A percentile compares a stretch with the other conserved stretches of the same genome.
Evolutionary conservation across 1,284 basidiomycete genomes (phyloP).

Genomic region (Volvariella volvacea): DNA sequence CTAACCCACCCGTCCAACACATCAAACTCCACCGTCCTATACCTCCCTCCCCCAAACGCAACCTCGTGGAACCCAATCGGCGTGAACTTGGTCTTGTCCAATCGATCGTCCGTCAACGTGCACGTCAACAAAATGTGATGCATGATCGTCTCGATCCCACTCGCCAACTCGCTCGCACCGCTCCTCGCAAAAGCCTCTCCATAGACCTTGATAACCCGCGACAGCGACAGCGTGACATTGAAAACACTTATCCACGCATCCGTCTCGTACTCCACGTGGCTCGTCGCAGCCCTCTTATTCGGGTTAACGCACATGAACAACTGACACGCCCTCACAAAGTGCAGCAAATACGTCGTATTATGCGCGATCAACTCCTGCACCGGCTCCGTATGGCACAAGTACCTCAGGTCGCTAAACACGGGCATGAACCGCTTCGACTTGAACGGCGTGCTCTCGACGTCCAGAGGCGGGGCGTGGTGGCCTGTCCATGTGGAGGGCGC

Average conservation of each 20-base stretch:
- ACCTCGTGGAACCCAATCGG: conserved; percentile 59
- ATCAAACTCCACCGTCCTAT: conserved; percentile 68
- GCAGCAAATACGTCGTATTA: conserved; percentile 53
- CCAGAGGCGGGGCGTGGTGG: conserved; percentile 30
- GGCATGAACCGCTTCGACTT: conserved; percentile 92
- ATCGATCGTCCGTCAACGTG: conserved; percentile 53
- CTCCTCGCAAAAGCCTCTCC: conserved; percentile 73
- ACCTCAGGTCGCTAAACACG: conserved; percentile 81
- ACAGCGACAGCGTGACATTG: conserved; percentile 84
- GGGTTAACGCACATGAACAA: conserved; percentile 91
- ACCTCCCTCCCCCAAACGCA: conserved; percentile 53
- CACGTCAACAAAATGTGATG: conserved; percentile 72
- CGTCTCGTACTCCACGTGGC: conserved; percentile 90
- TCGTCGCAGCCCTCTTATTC: conserved; percentile 74
- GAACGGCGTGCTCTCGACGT: conserved; percentile 82
- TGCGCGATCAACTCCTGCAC: conserved; percentile 73
- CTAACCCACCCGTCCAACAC: conserved; percentile 81
- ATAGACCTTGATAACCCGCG: conserved; percentile 82
- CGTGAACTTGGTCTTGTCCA: conserved; percentile 61
- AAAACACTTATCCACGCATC: conserved; percentile 94
- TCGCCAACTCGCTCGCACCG: conserved; percentile 52
- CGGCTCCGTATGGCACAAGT: conserved; percentile 66
- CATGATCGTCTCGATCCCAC: conserved; percentile 65
- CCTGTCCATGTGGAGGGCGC: conserved; percentile 21
- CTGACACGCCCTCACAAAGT: conserved; percentile 61